Conservation (phyloP, 139 green algal genomes). For the Chlorella sorokiniana region DNA sequence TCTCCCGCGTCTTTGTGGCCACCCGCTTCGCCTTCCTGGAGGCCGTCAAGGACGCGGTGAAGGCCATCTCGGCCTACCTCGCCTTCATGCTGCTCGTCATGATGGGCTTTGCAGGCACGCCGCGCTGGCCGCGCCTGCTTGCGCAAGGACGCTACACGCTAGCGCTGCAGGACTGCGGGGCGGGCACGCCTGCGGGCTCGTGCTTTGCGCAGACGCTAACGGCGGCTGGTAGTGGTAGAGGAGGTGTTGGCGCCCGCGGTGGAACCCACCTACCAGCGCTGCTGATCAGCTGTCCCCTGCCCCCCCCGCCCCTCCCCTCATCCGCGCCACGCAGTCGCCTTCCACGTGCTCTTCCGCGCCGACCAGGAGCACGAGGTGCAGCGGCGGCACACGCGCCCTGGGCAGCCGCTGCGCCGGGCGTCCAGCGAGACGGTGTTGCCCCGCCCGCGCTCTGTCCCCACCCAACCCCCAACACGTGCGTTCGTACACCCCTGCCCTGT, state of each 20-base stretch:
- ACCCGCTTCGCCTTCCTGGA: conserved; percentile 58
- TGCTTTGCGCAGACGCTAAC: neutral
- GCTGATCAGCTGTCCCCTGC: neutral
- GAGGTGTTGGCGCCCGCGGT: too few species aligned
- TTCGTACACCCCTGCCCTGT: neutral
- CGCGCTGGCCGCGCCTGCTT: neutral
- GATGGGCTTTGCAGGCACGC: conserved; percentile 43
- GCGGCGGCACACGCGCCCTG: neutral
- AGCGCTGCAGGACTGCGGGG: neutral
- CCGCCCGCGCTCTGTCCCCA: neutral
- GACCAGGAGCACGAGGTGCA: conserved; percentile 41
- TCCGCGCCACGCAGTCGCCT: conserved; percentile 36
- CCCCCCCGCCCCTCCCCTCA: neutral
- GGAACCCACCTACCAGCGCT: neutral
- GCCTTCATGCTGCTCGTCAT: conserved; percentile 54
- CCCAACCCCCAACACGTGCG: neutral
- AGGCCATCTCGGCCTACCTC: conserved; percentile 40
- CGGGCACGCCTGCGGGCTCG: too few species aligned
- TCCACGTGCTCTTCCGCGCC: conserved; percentile 60
- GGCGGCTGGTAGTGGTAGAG: too few species aligned
- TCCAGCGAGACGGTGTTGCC: neutral
- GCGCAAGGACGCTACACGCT: neutral
- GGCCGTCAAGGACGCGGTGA: conserved; percentile 30
- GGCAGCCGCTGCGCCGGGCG: neutral
- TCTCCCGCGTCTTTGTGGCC: conserved; percentile 45